Percentiles rank a stretch among this genome's conserved stretches.
phyloP scores from a whole-genome alignment of 176 grass and related monocot species.

The Phoenix dactylifera region DNA sequence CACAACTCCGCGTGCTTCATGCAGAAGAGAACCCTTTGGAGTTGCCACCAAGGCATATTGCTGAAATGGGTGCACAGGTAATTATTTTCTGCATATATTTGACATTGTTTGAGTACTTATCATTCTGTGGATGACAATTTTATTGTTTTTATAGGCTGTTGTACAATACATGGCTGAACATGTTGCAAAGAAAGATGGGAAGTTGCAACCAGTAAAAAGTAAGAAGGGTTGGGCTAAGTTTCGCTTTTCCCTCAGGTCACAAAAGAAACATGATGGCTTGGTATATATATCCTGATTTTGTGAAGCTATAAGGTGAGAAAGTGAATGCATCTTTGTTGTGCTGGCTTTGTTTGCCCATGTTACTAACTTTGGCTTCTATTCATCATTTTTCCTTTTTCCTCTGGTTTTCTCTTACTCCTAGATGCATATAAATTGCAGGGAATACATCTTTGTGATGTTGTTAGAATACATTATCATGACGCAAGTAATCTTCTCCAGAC shows the following conservation, averaged over 20 bases:
- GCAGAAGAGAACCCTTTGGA: slow-evolving; percentile 93
- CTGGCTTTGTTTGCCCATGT: too few relatives aligned
- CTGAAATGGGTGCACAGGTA: slow-evolving; percentile 88
- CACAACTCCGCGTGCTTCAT: slow-evolving; percentile 53
- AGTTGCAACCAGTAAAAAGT: slow-evolving; percentile 41
- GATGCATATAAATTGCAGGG: too few relatives aligned
- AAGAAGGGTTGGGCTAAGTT: slow-evolving; percentile 68
- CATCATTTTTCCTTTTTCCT: too few relatives aligned
- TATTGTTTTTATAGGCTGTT: slow-evolving; percentile 41
- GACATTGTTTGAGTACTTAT: slow-evolving; percentile 7
- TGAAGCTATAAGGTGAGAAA: not conserved
- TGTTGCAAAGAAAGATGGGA: slow-evolving; percentile 47
- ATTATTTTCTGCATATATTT: not conserved
- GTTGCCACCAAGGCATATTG: slow-evolving; percentile 76
- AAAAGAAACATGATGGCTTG: slow-evolving; percentile 91
- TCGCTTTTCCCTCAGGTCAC: slow-evolving; percentile 68
- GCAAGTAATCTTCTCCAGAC: too few relatives aligned
- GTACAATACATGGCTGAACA: slow-evolving; percentile 81
- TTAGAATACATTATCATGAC: too few relatives aligned
- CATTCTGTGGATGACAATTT: not conserved
- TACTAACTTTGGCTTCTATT: too few relatives aligned
- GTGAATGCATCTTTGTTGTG: not conserved
- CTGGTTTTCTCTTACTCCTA: too few relatives aligned
- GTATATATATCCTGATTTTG: slow-evolving; percentile 35
- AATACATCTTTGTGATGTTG: too few relatives aligned